Percentiles rank a stretch among this genome's conserved stretches.
Conservation (phyloP, 208 protist genomes). For the Endotrypanum monterogeii region DNA sequence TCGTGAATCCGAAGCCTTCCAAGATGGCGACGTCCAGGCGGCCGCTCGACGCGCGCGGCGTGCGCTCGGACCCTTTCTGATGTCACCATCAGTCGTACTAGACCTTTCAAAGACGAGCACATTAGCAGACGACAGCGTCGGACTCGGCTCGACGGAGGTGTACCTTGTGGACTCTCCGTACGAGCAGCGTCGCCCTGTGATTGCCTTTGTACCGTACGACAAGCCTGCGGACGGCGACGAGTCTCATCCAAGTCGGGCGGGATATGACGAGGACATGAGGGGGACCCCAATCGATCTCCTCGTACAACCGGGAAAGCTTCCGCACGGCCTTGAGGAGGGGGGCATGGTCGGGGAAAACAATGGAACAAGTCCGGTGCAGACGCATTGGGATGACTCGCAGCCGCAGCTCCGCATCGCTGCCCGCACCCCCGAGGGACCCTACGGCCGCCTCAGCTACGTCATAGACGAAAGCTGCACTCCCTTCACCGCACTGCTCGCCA, state of each 20-base stretch:
- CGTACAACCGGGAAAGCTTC: slow-evolving; percentile 8
- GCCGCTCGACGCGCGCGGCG: not conserved
- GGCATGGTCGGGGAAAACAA: slow-evolving; percentile 30
- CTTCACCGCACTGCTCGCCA: slow-evolving; percentile 63
- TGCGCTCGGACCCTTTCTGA: slow-evolving; percentile 5
- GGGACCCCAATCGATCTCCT: not conserved
- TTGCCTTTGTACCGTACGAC: slow-evolving; percentile 56
- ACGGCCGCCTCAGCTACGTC: slow-evolving; percentile 39
- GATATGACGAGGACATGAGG: not conserved
- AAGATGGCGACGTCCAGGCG: not conserved
- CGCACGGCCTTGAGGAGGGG: not conserved
- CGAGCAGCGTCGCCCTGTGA: slow-evolving; percentile 38
- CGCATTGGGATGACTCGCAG: not conserved
- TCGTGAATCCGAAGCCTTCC: not conserved
- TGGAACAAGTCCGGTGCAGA: not conserved
- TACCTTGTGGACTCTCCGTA: slow-evolving; percentile 53
- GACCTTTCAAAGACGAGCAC: not conserved
- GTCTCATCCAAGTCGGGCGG: not conserved
- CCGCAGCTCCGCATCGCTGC: slow-evolving; percentile 3
- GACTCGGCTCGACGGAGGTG: slow-evolving; percentile 17
- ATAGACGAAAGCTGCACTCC: slow-evolving; percentile 46
- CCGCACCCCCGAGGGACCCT: slow-evolving; percentile 3
- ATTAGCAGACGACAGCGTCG: not conserved
- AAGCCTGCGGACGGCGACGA: slow-evolving; percentile 14
- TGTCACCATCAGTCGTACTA: not conserved